Evolutionary conservation across 139 green algal genomes (phyloP).

Genomic region (Astrephomene gubernaculifera): DNA sequence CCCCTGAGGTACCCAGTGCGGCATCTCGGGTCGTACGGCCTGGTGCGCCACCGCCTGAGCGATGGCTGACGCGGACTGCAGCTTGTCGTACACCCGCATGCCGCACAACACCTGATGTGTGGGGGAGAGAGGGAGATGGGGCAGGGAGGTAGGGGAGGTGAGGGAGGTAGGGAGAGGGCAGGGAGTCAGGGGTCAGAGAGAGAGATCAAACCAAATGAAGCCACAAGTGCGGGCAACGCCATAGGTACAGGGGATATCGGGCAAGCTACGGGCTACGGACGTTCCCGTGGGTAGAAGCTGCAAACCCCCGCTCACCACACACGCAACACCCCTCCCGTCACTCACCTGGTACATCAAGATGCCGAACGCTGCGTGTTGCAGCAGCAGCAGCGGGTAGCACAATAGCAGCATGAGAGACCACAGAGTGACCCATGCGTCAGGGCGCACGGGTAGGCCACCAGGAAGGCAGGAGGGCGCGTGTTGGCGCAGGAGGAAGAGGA

Average conservation of each 20-base stretch:
- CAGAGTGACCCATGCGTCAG: too few species aligned
- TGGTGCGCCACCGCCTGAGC: constrained; percentile 16
- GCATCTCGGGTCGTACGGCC: constrained; percentile 16
- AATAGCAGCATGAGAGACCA: neutral
- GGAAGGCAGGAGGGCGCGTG: neutral
- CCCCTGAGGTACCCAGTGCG: neutral
- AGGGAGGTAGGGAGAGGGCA: neutral
- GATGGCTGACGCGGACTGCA: neutral
- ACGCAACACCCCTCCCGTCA: neutral
- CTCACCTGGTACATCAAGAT: constrained; percentile 35
- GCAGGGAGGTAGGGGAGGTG: neutral
- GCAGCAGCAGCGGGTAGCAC: neutral
- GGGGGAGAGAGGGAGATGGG: neutral
- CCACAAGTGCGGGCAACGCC: neutral
- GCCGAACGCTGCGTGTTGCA: constrained; percentile 14
- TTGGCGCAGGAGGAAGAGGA: neutral
- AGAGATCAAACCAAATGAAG: neutral
- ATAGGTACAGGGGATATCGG: neutral
- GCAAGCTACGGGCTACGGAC: neutral
- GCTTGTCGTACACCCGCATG: constrained; percentile 34
- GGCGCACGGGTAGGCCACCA: neutral
- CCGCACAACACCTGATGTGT: constrained; percentile 26
- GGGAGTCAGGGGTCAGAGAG: neutral
- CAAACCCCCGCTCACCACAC: neutral
- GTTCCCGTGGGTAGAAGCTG: neutral